Conservation (phyloP, 1,284 basidiomycete genomes). For the Mycosarcoma mackinlayi region DNA sequence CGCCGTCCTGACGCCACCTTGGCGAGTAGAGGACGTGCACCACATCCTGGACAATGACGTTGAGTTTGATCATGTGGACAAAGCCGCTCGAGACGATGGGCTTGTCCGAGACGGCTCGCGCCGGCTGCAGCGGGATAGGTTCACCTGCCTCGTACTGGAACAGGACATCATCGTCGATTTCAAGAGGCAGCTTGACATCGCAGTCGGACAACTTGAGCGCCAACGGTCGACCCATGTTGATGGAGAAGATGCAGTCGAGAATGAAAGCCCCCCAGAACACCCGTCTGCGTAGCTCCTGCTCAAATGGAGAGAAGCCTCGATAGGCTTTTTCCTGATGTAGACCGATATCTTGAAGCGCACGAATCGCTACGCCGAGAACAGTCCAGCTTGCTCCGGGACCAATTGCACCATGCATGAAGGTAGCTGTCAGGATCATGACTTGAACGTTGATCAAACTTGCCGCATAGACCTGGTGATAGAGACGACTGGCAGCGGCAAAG, state of each 20-base stretch:
- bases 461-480: constrained; percentile 61
- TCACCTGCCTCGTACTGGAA: constrained; percentile 39
- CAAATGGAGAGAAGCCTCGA: constrained; percentile 51
- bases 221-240: constrained; percentile 60
- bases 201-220: constrained; percentile 55
- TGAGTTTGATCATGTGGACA: constrained; percentile 59
- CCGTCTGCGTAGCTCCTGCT: constrained; percentile 54
- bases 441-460: constrained; percentile 62
- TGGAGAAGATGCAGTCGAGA: constrained; percentile 59
- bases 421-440: constrained; percentile 56
- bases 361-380: constrained; percentile 59
- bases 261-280: constrained; percentile 62
- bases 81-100: constrained; percentile 54
- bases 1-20: constrained; percentile 33
- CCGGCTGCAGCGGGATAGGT: constrained; percentile 12
- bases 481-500: constrained; percentile 58
- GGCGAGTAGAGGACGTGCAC: constrained; percentile 53
- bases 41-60: constrained; percentile 55
- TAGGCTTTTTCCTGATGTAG: constrained; percentile 61
- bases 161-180: constrained; percentile 44
- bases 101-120: constrained; percentile 21
- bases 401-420: constrained; percentile 58
- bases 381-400: constrained; percentile 60
- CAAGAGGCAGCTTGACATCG: constrained; percentile 53
- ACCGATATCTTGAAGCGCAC: constrained; percentile 60